A percentile compares a stretch with the other conserved stretches of the same genome.
Conservation (phyloP, 2,329 filamentous ascomycete species). For the Alternaria solani region DNA sequence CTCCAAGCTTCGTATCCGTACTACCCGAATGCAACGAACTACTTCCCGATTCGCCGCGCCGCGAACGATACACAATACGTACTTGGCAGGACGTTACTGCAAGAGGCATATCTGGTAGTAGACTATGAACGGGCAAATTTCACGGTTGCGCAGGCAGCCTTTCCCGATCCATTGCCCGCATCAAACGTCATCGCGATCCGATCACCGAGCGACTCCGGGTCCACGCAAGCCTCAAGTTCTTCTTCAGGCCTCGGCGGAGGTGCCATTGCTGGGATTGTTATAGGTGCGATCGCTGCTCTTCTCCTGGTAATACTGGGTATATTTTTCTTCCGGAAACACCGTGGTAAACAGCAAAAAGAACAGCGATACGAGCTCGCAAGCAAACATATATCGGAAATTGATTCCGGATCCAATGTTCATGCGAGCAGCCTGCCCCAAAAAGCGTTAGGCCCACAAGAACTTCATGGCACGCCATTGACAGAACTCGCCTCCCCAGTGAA, state of each 20-base stretch:
- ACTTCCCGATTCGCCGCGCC: slow-evolving; percentile 71
- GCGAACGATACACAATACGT: slow-evolving; percentile 64
- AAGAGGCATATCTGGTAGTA: slow-evolving; percentile 66
- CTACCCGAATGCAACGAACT: slow-evolving; percentile 68
- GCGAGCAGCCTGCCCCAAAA: slow-evolving; percentile 21
- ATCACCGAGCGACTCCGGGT: slow-evolving; percentile 12
- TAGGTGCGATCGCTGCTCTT: slow-evolving; percentile 30
- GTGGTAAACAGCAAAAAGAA: slow-evolving; percentile 10
- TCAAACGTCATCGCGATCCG: slow-evolving; percentile 40
- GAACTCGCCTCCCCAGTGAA: slow-evolving; percentile 31
- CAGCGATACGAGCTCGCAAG: slow-evolving; percentile 32
- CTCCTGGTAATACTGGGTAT: slow-evolving; percentile 29
- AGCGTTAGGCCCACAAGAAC: slow-evolving; percentile 29
- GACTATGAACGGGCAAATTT: slow-evolving; percentile 58
- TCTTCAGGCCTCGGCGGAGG: slow-evolving; percentile 31
- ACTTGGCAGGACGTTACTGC: slow-evolving; percentile 72
- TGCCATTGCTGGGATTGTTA: slow-evolving; percentile 46
- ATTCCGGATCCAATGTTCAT: slow-evolving; percentile 15
- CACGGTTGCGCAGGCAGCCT: slow-evolving; percentile 53
- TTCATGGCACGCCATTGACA: slow-evolving; percentile 35
- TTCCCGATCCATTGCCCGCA: slow-evolving; percentile 41
- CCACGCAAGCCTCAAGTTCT: slow-evolving; percentile 5
- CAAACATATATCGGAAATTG: slow-evolving; percentile 30
- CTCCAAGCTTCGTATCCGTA: slow-evolving; percentile 60
- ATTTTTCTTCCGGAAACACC: slow-evolving; percentile 36